phyloP scores from a whole-genome alignment of 495 filamentous ascomycete genomes.

The Lophiotrema nucula region DNA sequence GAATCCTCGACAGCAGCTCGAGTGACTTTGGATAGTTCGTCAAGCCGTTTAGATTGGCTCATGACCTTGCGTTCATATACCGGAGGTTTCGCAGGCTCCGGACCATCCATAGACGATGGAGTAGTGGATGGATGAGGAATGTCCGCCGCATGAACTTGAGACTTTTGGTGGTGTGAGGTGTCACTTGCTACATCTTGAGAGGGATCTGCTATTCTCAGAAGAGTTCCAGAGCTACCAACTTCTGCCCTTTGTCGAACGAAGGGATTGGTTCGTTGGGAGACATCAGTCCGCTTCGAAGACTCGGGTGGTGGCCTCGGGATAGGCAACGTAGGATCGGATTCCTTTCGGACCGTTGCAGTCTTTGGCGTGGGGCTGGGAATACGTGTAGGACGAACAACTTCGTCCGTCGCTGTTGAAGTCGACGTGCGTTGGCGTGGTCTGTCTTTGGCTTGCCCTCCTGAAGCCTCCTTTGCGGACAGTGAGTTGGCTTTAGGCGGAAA shows the following conservation, averaged over 20 bases:
- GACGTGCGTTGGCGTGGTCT: neutral
- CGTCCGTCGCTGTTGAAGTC: neutral
- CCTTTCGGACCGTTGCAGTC: neutral
- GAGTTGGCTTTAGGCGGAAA: constrained; percentile 7
- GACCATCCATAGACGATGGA: neutral
- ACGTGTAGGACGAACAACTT: neutral
- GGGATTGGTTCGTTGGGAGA: constrained; percentile 18
- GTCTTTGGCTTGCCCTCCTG: no score
- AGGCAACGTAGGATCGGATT: constrained; percentile 12
- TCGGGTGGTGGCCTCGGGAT: constrained; percentile 17
- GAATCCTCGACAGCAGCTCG: no score
- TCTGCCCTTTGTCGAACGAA: constrained; percentile 15
- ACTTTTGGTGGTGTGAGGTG: neutral
- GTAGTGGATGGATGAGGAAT: neutral
- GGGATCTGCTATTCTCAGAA: constrained; percentile 4
- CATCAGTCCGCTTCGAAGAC: constrained; percentile 5
- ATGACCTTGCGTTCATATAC: neutral
- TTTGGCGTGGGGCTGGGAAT: neutral
- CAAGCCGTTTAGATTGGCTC: no score
- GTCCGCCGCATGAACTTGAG: neutral
- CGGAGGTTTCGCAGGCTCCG: neutral
- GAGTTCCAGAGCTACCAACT: neutral
- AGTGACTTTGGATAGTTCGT: no score
- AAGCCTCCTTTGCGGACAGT: neutral
- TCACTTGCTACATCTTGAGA: neutral